These are phyloP conservation scores for Termitomyces sp. DNA, from an alignment of 768 basidiomycete genomes.

Conservation along the genomic window DNA sequence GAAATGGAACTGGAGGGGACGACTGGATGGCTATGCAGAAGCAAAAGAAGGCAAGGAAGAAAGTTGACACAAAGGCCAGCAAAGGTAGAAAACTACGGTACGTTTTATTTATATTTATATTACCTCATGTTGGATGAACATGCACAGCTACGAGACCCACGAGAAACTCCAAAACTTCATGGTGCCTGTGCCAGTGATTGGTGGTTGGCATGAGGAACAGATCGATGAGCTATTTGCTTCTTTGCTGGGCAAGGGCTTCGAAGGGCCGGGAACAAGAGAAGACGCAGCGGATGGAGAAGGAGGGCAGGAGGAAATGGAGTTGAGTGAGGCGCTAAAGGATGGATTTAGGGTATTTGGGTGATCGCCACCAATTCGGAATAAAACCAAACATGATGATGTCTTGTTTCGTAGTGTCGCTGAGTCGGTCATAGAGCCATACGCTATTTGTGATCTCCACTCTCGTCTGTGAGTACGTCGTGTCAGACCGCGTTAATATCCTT, in stretches of 20 bases:
- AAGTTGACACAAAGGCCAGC: conserved; percentile 93
- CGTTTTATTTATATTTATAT: conserved; percentile 20
- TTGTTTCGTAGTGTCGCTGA: conserved; percentile 6
- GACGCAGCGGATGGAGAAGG: conserved; percentile 24
- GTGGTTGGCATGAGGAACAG: conserved; percentile 94
- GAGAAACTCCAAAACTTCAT: conserved; percentile 97
- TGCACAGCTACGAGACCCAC: conserved; percentile 79
- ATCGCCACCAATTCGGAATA: conserved; percentile 33
- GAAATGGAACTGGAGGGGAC: conserved; percentile 38
- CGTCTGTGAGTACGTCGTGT: neutral
- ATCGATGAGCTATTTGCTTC: conserved; percentile 92
- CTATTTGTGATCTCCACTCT: neutral
- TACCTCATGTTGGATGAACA: neutral
- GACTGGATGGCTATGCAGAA: conserved; percentile 68
- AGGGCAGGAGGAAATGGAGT: conserved; percentile 25
- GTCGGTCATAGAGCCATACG: neutral
- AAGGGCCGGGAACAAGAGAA: conserved; percentile 28
- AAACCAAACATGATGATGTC: conserved; percentile 34
- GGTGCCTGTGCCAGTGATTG: conserved; percentile 73
- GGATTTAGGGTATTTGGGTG: conserved; percentile 65
- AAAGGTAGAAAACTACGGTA: conserved; percentile 92
- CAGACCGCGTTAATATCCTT: neutral
- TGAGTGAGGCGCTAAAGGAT: conserved; percentile 31
- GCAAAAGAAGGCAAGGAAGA: conserved; percentile 74
- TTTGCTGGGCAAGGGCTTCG: conserved; percentile 75